A percentile compares a stretch with the other conserved stretches of the same genome.
Evolutionary conservation across 345 rosid species (phyloP).

Genomic region (Carallia pectinifolia): DNA sequence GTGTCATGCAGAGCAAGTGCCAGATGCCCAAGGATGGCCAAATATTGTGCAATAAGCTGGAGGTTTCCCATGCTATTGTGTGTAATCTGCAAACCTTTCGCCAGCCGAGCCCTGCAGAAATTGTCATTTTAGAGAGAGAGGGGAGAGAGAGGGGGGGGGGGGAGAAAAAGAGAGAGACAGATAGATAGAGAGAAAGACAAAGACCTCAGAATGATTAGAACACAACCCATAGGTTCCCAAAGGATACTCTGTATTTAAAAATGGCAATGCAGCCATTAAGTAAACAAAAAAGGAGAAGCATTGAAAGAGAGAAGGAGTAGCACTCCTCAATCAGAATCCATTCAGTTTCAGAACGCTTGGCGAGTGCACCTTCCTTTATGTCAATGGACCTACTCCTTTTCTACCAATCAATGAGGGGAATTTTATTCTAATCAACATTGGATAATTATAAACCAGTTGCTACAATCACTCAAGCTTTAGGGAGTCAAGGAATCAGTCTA

Average conservation of each 20-base stretch:
- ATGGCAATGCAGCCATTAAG: no score
- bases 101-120: slow-evolving; percentile 73
- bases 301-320: background rate
- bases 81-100: slow-evolving; percentile 92
- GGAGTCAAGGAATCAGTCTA: background rate
- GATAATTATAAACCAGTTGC: background rate
- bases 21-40: slow-evolving; percentile 85
- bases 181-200: background rate
- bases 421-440: no score
- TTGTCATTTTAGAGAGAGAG: slow-evolving; percentile 9
- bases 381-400: no score
- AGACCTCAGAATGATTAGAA: background rate
- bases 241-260: no score
- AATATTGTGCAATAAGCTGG: slow-evolving; percentile 91
- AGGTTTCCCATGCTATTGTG: slow-evolving; percentile 90
- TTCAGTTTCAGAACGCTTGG: background rate
- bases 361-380: background rate
- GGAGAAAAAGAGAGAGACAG: background rate
- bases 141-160: background rate
- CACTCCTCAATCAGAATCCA: background rate
- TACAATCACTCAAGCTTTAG: background rate
- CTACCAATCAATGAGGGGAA: no score
- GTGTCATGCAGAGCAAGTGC: slow-evolving; percentile 95
- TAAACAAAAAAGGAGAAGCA: background rate
- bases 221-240: background rate